Conservation (phyloP, 345 rosid species). For the Citrus unshiu region DNA sequence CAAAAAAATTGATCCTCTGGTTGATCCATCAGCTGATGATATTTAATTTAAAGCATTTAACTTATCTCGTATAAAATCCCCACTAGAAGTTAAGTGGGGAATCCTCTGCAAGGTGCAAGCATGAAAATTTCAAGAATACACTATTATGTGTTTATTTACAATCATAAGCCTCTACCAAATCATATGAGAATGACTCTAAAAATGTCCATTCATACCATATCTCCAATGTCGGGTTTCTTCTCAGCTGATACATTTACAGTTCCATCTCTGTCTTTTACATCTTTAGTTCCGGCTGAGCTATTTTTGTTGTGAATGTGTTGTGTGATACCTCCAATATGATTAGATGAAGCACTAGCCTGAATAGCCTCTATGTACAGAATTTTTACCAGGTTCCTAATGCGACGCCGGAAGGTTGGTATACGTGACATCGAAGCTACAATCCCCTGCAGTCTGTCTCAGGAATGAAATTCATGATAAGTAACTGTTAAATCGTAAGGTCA, state of each 20-base stretch:
- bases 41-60: background rate
- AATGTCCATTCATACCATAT: background rate
- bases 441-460: conserved; percentile 54
- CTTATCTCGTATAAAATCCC: background rate
- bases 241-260: background rate
- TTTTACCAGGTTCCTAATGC: conserved; percentile 61
- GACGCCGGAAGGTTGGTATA: conserved; percentile 66
- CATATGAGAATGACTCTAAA: background rate
- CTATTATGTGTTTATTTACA: background rate
- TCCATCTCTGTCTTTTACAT: conserved; percentile 17
- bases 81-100: background rate
- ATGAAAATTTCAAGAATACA: background rate
- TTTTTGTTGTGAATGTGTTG: conserved; percentile 12
- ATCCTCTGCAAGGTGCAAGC: background rate
- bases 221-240: background rate
- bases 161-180: conserved; percentile 4
- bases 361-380: conserved; percentile 53
- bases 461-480: background rate
- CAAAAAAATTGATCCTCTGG: too few relatives aligned
- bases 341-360: conserved; percentile 38
- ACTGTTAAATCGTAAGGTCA: too few relatives aligned
- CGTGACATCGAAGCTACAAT: conserved; percentile 71
- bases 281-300: conserved; percentile 3
- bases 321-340: conserved; percentile 37
- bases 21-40: too few relatives aligned